phyloP scores from a whole-genome alignment of 257 asterid genomes.

The Gynochthodes officinalis region DNA sequence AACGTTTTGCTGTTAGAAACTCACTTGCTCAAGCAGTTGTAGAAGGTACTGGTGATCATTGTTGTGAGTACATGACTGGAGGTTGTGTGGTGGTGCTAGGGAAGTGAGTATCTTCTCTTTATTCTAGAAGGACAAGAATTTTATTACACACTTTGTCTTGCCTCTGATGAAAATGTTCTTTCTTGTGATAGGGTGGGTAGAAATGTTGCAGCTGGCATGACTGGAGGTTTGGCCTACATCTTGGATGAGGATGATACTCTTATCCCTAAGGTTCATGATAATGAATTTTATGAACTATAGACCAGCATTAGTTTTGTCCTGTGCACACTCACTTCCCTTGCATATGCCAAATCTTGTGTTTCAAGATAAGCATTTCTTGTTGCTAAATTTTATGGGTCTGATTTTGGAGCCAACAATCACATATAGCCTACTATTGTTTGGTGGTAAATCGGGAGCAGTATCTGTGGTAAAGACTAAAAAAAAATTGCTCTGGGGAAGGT shows the following conservation, averaged over 20 bases:
- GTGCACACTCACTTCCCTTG: background rate
- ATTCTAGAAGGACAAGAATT: background rate
- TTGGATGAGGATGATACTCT: slow-evolving; percentile 94
- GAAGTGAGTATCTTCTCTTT: slow-evolving; percentile 54
- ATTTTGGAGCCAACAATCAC: background rate
- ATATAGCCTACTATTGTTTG: background rate
- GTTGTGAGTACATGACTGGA: slow-evolving; percentile 99
- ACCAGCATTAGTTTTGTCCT: background rate
- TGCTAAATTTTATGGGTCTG: background rate
- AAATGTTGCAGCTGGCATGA: slow-evolving; percentile 99
- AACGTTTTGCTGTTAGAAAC: slow-evolving; percentile 95
- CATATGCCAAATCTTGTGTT: background rate
- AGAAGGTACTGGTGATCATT: slow-evolving; percentile 97
- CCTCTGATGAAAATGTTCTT: slow-evolving; percentile 12
- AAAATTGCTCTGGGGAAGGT: background rate
- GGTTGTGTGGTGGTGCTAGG: slow-evolving; percentile 95
- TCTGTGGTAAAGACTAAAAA: background rate
- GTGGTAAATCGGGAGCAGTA: background rate
- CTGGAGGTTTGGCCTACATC: slow-evolving; percentile 90
- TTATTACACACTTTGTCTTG: background rate
- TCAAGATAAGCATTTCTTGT: background rate
- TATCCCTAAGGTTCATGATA: slow-evolving; percentile 70
- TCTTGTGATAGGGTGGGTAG: slow-evolving; percentile 78
- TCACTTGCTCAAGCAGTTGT: slow-evolving; percentile 96
- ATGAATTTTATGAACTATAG: background rate